Base-by-base conservation (phyloP, 192 early-diverging fungal species). In the Coemansia umbellata region DNA sequence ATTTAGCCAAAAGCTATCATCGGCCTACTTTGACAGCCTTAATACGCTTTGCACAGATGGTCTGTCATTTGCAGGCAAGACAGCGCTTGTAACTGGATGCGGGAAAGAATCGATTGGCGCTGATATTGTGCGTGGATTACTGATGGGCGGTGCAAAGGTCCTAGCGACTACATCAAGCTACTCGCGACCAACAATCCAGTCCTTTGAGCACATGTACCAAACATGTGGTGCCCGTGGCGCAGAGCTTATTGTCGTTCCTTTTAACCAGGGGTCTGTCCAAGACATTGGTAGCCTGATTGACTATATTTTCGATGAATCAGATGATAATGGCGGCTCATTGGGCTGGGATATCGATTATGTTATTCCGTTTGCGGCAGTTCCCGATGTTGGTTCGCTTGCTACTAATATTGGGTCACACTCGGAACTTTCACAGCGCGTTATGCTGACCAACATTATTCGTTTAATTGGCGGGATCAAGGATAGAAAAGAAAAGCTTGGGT, bases 301-400 rank as follows among this genome's bases (percentile, higher is more conserved):
- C 60, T 97, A 91, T 71, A 89, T 94, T 37, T 94, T 92, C 64
- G 21, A 31, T 19, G 40, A 31, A 6, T 23, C 53, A 0, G 32
- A 33, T 33, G 31, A 23, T 8, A 28, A 15, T 13, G 41, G 63
- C 15, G 78, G 82, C 63, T 35, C 47, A 0, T 78, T 97, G 17
- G 82, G 84, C 42, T 94, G 91, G 93, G 90, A 93, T 79, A 81
- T 97, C 53, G 91, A 94, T 74, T 91, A 85, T 69, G 78, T 97
- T 41, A 82, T 97, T 57, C 94, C 94, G 6, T 97, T 97, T 76
- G 94, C 92, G 37, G 92, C 92, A 37, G 87, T 94, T 37, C 78
- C 90, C 26, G 91, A 88, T 37, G 81, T 91, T 26, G 94, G 92
- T 50, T 83, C 87, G 48, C 82, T 91, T 66, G 82, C 91, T 26